These are phyloP conservation scores for Dimargaris verticillata DNA, from an alignment of 192 early-diverging fungal genomes.

Conservation along the genomic window DNA sequence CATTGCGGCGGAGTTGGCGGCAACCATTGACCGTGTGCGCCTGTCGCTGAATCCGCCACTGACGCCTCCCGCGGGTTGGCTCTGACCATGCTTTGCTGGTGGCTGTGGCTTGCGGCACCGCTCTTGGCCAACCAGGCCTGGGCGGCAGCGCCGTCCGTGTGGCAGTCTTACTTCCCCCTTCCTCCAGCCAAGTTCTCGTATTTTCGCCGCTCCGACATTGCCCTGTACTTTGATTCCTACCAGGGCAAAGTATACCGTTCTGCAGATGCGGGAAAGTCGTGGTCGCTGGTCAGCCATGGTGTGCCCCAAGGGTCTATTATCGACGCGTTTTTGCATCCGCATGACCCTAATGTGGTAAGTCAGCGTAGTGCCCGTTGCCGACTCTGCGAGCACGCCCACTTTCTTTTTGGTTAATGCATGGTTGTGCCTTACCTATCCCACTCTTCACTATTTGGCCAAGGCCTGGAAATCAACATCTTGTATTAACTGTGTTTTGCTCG, in stretches of 20 bases:
- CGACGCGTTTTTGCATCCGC: constrained; percentile 15
- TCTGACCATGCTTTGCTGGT: too few species aligned
- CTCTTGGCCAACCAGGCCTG: too few species aligned
- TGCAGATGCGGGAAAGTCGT: constrained; percentile 9
- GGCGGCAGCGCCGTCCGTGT: too few species aligned
- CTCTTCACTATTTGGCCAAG: neutral
- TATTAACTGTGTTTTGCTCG: too few species aligned
- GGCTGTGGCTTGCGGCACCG: too few species aligned
- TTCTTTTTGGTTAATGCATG: neutral
- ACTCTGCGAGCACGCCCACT: constrained; percentile 1
- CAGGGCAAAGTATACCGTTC: constrained; percentile 1
- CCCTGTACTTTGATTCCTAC: constrained; percentile 6
- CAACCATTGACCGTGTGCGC: too few species aligned
- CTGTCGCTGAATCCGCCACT: too few species aligned
- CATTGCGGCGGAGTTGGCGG: too few species aligned
- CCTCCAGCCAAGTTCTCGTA: neutral
- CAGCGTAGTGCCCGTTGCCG: neutral
- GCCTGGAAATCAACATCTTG: too few species aligned
- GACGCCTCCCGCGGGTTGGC: too few species aligned
- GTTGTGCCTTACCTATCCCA: neutral
- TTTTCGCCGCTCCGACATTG: neutral
- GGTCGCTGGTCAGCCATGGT: neutral
- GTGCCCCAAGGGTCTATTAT: constrained; percentile 3
- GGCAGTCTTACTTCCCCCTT: neutral
- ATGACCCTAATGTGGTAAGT: constrained; percentile 7